These are phyloP conservation scores for Albophoma yamanashiensis DNA, from an alignment of 2,329 filamentous ascomycete species.

Conservation along the genomic window DNA sequence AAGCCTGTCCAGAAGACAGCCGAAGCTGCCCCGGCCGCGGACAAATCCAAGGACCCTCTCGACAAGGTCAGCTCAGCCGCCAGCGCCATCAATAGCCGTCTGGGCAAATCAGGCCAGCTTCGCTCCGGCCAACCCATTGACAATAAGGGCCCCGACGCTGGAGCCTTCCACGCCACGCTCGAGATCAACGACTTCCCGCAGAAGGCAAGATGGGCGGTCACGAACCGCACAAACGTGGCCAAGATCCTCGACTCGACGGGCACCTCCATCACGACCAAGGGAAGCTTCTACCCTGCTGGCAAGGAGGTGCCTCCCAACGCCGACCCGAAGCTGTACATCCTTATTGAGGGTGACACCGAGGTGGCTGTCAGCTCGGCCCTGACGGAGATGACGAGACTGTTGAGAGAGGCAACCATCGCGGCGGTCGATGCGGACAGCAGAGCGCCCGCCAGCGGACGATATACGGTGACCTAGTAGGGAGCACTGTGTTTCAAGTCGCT, in stretches of 20 bases:
- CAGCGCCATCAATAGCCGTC: constrained; percentile 78
- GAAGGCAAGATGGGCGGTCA: constrained; percentile 97
- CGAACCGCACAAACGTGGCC: constrained; percentile 94
- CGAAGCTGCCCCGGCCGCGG: constrained; percentile 45
- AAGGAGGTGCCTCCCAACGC: constrained; percentile 67
- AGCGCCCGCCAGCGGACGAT: constrained; percentile 69
- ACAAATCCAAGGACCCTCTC: constrained; percentile 56
- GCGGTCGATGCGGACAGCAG: constrained; percentile 79
- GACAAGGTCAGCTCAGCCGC: constrained; percentile 87
- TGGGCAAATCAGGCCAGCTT: constrained; percentile 82
- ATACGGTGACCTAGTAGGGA: constrained; percentile 63
- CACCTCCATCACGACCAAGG: constrained; percentile 95
- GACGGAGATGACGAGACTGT: constrained; percentile 74
- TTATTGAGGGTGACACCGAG: constrained; percentile 96
- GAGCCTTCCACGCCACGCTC: constrained; percentile 90
- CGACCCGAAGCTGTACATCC: constrained; percentile 91
- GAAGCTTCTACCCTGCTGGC: constrained; percentile 73
- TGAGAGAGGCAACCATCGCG: constrained; percentile 84
- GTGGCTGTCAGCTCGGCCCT: constrained; percentile 84
- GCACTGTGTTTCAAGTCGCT: not conserved
- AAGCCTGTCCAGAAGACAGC: constrained; percentile 25
- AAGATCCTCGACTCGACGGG: constrained; percentile 94
- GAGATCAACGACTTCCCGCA: constrained; percentile 99
- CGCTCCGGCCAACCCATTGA: constrained; percentile 90
- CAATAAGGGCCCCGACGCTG: constrained; percentile 95